phyloP scores from a whole-genome alignment of 1,139 yeast genomes.

The Yamadazyma diospyri region DNA sequence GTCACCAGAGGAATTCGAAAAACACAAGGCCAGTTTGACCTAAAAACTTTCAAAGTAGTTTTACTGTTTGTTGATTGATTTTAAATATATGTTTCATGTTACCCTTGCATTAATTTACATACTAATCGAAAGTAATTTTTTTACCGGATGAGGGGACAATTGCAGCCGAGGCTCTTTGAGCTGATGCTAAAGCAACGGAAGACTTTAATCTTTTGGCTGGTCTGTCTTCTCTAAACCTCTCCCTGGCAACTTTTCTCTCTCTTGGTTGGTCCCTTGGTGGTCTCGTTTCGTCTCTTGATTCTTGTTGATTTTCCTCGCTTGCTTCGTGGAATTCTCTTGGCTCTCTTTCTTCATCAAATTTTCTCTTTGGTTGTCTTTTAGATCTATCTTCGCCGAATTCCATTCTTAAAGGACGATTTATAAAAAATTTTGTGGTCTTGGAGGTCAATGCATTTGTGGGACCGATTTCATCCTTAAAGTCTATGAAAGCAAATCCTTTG shows the following conservation, averaged over 20 bases:
- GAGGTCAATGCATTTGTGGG: constrained; percentile 83
- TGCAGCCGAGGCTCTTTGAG: constrained; percentile 88
- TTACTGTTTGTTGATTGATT: background rate
- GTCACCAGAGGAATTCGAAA: constrained; percentile 31
- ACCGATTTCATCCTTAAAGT: constrained; percentile 74
- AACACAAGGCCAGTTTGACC: constrained; percentile 17
- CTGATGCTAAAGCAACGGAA: constrained; percentile 82
- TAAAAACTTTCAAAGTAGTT: background rate
- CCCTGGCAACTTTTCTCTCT: constrained; percentile 3
- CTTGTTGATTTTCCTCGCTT: constrained; percentile 1
- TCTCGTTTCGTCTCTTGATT: background rate
- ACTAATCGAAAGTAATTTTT: constrained; percentile 62
- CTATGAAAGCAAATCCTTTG: constrained; percentile 93
- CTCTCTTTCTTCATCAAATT: constrained; percentile 19
- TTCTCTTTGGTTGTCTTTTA: constrained; percentile 55
- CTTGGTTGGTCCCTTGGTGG: constrained; percentile 2
- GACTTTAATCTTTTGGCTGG: constrained; percentile 59
- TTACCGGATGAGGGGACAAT: constrained; percentile 91
- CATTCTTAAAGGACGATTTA: constrained; percentile 75
- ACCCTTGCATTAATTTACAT: constrained; percentile 3
- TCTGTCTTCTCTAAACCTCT: constrained; percentile 8
- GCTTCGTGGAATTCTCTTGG: constrained; percentile 1
- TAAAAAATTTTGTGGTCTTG: constrained; percentile 60
- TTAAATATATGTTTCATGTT: constrained; percentile 5
- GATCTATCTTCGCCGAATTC: constrained; percentile 96